A percentile compares a stretch with the other conserved stretches of the same genome.
Conservation (phyloP, 2,329 filamentous ascomycete species). For the Raffaelea ambrosiae region DNA sequence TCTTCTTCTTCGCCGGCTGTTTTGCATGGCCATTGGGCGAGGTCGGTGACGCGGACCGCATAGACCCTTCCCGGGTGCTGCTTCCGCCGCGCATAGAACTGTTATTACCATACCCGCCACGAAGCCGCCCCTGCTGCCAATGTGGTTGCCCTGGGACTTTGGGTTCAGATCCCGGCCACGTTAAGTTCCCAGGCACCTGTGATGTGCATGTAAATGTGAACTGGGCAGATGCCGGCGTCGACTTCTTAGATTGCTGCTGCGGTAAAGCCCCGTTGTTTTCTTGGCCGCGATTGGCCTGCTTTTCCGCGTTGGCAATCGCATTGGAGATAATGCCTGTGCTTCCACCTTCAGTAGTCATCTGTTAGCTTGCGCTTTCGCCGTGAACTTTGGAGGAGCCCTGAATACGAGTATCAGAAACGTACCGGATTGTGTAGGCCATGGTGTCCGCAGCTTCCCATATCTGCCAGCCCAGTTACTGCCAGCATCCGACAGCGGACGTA, state of each 20-base stretch:
- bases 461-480: conserved; percentile 47
- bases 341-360: conserved; percentile 27
- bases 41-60: background rate
- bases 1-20: conserved; percentile 37
- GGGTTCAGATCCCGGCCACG: conserved; percentile 37
- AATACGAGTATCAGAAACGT: conserved; percentile 15
- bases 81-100: background rate
- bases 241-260: conserved; percentile 51
- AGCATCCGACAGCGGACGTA: conserved; percentile 51
- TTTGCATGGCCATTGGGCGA: conserved; percentile 1
- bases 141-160: conserved; percentile 4
- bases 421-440: conserved; percentile 12
- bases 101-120: background rate
- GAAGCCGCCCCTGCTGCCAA: conserved; percentile 4
- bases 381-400: background rate
- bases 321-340: conserved; percentile 75
- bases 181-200: conserved; percentile 75
- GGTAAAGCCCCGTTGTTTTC: conserved; percentile 74
- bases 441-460: conserved; percentile 34
- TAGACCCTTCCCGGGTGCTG: background rate
- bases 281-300: conserved; percentile 56
- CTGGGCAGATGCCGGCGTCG: conserved; percentile 67
- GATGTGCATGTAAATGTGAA: conserved; percentile 97
- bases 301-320: conserved; percentile 83
- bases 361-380: background rate